Conservation (phyloP, 225 moss, liverwort and hornwort genomes). For the Lunularia cruciata region DNA sequence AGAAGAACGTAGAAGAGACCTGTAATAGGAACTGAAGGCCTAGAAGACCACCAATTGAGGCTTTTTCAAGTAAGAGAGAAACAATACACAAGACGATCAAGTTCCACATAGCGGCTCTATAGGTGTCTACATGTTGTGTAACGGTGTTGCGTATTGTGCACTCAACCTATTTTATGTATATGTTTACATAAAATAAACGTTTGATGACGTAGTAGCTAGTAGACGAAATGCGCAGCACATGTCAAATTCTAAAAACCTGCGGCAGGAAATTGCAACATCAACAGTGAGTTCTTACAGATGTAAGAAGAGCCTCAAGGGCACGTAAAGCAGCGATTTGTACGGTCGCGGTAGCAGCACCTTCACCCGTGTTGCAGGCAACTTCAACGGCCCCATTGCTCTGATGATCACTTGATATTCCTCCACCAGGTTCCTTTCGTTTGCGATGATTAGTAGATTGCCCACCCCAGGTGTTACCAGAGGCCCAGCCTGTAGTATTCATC, state of each 20-base stretch:
- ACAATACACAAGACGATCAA: no score
- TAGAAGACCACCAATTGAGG: no score
- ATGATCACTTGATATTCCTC: constrained; percentile 66
- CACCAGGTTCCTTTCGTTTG: constrained; percentile 93
- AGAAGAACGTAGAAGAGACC: no score
- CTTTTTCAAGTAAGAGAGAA: no score
- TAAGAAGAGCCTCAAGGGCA: constrained; percentile 92
- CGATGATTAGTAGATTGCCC: constrained; percentile 60
- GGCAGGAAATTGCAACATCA: background rate
- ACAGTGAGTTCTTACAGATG: constrained; percentile 55
- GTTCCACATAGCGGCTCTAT: no score
- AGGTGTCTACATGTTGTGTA: no score
- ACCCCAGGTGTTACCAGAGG: constrained; percentile 66
- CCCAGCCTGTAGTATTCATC: constrained; percentile 64
- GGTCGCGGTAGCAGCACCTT: constrained; percentile 64
- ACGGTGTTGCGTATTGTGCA: no score
- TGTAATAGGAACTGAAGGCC: no score
- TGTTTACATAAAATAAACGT: no score
- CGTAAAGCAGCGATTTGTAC: constrained; percentile 94
- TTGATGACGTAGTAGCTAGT: no score
- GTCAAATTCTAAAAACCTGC: background rate
- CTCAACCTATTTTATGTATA: no score
- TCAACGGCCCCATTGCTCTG: constrained; percentile 60
- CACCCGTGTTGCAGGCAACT: constrained; percentile 36
- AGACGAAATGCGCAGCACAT: no score